Evolutionary conservation across 805 yeast species (phyloP), one percentile per base, ranked within the genome.

Genomic region (Kuraishia floccosa): DNA sequence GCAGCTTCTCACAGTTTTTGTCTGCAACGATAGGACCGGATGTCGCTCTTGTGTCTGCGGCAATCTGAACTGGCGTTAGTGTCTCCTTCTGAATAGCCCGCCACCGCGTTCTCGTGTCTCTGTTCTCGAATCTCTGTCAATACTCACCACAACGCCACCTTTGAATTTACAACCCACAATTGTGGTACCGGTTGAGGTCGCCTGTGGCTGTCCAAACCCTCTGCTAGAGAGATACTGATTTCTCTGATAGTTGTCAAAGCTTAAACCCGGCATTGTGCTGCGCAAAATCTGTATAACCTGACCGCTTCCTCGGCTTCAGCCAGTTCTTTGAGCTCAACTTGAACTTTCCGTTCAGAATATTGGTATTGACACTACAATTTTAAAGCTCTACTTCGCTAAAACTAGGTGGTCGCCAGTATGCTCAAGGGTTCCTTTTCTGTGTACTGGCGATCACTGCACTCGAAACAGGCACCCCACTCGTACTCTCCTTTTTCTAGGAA

Each of bases 141-240:
- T 15, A 42, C 54, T 31, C 39, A 51, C 56, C 24, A 91, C 85
- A 18, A 89, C 98, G 45, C 98, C 98, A 38, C 85, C 89, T 32
- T 82, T 64, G 57, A 81, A 89, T 50, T 80, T 82, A 52, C 94
- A 83, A 31, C 98, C 98, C 16, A 91, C 98, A 62, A 91, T 91
- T 0, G 98, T 91, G n/a, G 98, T 91, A 63, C 98, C 98, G 2
- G 98, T 91, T 15, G 96, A 85, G 1, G 98, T 91, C 23, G 95
- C 94, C 40, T 67, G 78, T 32, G 97, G 96, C 22, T 73, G 62
- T 3, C 77, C 72, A 46, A 68, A 72, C 9, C 96, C 95, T 40
- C 74, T 67, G 15, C 78, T 62, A 12, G 80, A 66, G 33, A 91
- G 66, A 42, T 61, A 76, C 36, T 70, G 72, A 57, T 91, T 91